Evolutionary conservation across 164 flowering plant species (phyloP).

Genomic region (Annona cherimola): DNA sequence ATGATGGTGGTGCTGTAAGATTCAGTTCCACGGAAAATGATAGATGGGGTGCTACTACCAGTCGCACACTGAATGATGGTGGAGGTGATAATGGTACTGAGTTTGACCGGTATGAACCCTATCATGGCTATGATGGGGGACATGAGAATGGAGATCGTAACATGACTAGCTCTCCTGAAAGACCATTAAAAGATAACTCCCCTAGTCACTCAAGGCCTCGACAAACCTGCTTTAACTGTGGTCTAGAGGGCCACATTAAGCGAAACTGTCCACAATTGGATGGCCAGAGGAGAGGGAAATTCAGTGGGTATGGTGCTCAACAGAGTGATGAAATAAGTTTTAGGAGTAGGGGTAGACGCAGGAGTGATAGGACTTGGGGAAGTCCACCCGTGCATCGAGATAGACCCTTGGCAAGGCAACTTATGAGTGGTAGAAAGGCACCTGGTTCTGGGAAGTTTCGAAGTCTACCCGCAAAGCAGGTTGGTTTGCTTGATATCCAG

Average conservation of each 20-base stretch:
- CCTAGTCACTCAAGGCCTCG: slow-evolving; percentile 13
- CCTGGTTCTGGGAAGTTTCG: slow-evolving; percentile 15
- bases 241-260: slow-evolving; percentile 35
- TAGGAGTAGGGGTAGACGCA: slow-evolving; percentile 17
- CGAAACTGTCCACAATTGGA: slow-evolving; percentile 30
- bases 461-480: slow-evolving; percentile 6
- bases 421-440: slow-evolving; percentile 12
- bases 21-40: slow-evolving; percentile 27
- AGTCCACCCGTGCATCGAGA: slow-evolving; percentile 14
- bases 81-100: slow-evolving; percentile 25
- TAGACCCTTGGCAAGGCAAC: slow-evolving; percentile 3
- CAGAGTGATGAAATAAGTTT: slow-evolving; percentile 14
- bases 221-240: slow-evolving; percentile 34
- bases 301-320: slow-evolving; percentile 14
- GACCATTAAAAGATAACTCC: slow-evolving; percentile 6
- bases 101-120: slow-evolving; percentile 45
- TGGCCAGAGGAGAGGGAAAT: slow-evolving; percentile 16
- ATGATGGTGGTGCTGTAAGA: slow-evolving; percentile 21
- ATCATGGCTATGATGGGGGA: slow-evolving; percentile 25
- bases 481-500: slow-evolving; percentile 6
- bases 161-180: slow-evolving; percentile 17
- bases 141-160: slow-evolving; percentile 22
- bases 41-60: slow-evolving; percentile 38
- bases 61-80: slow-evolving; percentile 16
- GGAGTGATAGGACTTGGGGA: slow-evolving; percentile 12